Evolutionary conservation across 2,329 filamentous ascomycete species (phyloP), one percentile per base, ranked within the genome.

Genomic region (Alternaria panax): DNA sequence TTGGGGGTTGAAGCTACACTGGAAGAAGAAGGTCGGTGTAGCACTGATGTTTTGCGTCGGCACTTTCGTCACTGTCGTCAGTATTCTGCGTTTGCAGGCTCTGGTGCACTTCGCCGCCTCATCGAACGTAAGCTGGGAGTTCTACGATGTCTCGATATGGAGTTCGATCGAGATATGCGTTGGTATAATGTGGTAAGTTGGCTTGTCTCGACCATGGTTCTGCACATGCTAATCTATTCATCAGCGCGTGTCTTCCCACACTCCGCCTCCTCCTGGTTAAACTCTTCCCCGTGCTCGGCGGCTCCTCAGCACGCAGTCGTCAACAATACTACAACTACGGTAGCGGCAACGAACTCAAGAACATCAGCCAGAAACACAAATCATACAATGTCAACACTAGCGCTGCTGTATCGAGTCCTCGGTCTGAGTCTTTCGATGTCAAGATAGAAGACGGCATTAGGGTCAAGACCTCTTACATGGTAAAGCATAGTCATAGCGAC

Each of bases 91-190:
- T 4, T 66, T 83, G 5, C 73, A 75, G 14, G 78, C 79, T 5
- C 69, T 83, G 8, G 74, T 83, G 43, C 65, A 76, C 38, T 82
- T 83, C 54, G 78, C 78, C 18, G 75, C 71, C 22, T 80, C 80
- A 1, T 57, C 69, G 1, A 82, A 83, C 63, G 63, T 78, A 20
- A 74, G 68, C 30, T 79, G 77, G 74, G 78, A 79, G 50, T 79
- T 80, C 62, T 76, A 75, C 22, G 75, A 77, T 5, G 76, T 79
- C 7, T 73, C 75, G 2, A 74, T 78, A 45, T 82, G 80, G 80
- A 78, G 75, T 34, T 74, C 75, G 3, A 72, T 81, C 9, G 80
- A 82, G 64, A 75, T 80, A 36, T 72, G 80, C 61, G 75, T 81
- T 2, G 80, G 79, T 16, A 79, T 82, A 48, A 78, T 82, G 52